These are phyloP conservation scores for Hirsutella rhossiliensis DNA, from an alignment of 2,329 filamentous ascomycete genomes.

Conservation along the genomic window DNA sequence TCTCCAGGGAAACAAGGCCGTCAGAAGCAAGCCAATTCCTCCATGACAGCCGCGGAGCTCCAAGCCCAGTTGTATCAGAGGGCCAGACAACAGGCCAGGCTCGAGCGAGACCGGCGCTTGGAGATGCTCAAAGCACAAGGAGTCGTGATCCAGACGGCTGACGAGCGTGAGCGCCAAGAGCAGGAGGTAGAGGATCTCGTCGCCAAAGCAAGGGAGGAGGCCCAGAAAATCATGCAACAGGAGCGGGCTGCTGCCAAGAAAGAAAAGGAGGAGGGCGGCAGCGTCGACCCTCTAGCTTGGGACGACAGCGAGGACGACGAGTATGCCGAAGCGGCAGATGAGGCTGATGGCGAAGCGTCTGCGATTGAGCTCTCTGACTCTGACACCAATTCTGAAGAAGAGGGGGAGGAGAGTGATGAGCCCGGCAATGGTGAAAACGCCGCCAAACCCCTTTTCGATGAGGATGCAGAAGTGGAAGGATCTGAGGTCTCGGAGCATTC, in stretches of 20 bases:
- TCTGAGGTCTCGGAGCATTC: slow-evolving; percentile 15
- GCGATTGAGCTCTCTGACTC: slow-evolving; percentile 32
- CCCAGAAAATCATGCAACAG: slow-evolving; percentile 56
- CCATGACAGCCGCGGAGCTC: slow-evolving; percentile 59
- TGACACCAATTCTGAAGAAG: slow-evolving; percentile 34
- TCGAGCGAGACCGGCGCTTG: slow-evolving; percentile 66
- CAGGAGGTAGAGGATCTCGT: slow-evolving; percentile 80
- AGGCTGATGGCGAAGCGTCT: slow-evolving; percentile 24
- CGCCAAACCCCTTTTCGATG: slow-evolving; percentile 23
- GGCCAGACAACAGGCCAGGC: slow-evolving; percentile 67
- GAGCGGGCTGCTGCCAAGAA: slow-evolving; percentile 67
- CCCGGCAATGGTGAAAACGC: slow-evolving; percentile 18
- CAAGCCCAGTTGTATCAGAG: slow-evolving; percentile 55
- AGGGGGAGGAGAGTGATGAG: slow-evolving; percentile 18
- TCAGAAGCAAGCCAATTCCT: slow-evolving; percentile 30
- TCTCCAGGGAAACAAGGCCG: slow-evolving; percentile 45
- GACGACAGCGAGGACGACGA: slow-evolving; percentile 46
- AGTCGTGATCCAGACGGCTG: slow-evolving; percentile 68
- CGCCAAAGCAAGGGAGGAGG: slow-evolving; percentile 71
- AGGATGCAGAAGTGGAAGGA: slow-evolving; percentile 24
- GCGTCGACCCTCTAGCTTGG: slow-evolving; percentile 39
- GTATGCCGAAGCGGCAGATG: slow-evolving; percentile 25
- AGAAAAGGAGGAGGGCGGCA: slow-evolving; percentile 35
- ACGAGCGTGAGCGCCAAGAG: slow-evolving; percentile 74
- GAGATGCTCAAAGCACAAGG: slow-evolving; percentile 69